A percentile compares a stretch with the other conserved stretches of the same genome.
Conservation (phyloP, 2,329 filamentous ascomycete species). For the Trichoderma lentiforme region DNA sequence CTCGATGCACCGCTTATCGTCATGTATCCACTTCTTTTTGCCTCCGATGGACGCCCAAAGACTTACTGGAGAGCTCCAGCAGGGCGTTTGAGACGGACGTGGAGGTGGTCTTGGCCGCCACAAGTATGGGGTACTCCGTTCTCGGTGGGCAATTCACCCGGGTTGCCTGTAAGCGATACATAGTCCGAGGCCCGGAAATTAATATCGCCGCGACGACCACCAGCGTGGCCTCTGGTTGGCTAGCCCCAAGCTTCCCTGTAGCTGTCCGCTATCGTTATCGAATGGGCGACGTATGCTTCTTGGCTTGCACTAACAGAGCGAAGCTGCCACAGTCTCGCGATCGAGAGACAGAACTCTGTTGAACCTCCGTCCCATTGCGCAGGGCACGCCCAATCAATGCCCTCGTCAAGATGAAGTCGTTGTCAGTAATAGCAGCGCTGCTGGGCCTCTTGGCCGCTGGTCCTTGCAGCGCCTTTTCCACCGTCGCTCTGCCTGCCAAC, state of each 20-base stretch:
- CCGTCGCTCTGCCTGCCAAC: conserved; percentile 56
- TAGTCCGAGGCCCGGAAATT: conserved; percentile 11
- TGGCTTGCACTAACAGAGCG: conserved; percentile 22
- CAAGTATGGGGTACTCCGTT: background rate
- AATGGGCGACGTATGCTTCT: conserved; percentile 39
- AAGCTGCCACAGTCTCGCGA: conserved; percentile 18
- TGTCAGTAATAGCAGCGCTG: conserved; percentile 54
- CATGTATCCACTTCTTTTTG: background rate
- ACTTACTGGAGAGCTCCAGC: background rate
- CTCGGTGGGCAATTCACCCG: background rate
- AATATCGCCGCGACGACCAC: conserved; percentile 10
- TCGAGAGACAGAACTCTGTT: conserved; percentile 18
- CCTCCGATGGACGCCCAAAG: background rate
- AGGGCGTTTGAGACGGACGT: too few relatives aligned
- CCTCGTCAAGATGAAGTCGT: conserved; percentile 40
- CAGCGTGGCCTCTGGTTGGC: conserved; percentile 27
- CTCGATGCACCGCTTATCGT: background rate
- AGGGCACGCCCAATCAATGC: conserved; percentile 35
- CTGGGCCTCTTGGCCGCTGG: conserved; percentile 54
- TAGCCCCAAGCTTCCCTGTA: conserved; percentile 24
- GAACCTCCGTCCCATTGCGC: conserved; percentile 20
- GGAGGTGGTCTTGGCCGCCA: background rate
- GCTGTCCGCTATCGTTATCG: conserved; percentile 24
- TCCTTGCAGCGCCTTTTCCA: conserved; percentile 48
- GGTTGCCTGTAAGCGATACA: background rate